Base-by-base conservation (phyloP, 2,329 filamentous ascomycete species). In the Alternaria angustiovoidea region DNA sequence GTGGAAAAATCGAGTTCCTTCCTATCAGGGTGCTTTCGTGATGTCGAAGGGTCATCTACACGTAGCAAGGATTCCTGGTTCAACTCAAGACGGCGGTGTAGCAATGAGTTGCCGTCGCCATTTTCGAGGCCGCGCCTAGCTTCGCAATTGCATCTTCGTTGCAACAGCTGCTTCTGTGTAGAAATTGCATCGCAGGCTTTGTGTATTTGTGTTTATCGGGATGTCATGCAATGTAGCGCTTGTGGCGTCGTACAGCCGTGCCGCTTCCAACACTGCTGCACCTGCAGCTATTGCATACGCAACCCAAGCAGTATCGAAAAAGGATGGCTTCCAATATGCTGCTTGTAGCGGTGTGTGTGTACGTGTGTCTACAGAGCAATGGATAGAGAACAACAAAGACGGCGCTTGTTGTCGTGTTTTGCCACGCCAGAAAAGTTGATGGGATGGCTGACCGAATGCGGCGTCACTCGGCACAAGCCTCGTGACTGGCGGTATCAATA, bases 401-500 rank as follows among this genome's bases (percentile, higher is more conserved):
- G 51, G 55, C 43, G 59, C 44, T 47, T 59, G 49, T 26, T 58
- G 54, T 39, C 16, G 36, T 48, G 28, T 57, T 49, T 57, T 44
- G 61, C 61, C 61, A 59, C 61, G 28, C 54, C 44, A 51, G 32
- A 46, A 49, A 51, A 54, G 30, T 26, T 34, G 36, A 51, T 20
- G 51, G 54, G 20, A 58, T 39, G 54, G 61, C 48, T n/a, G 22
- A 52, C 44, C 61, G 34, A 52, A 57, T 57, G 24, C 24, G 24
- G 24, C 24, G 24, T 26, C 24, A 26, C 24, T 26, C 24, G 24
- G 24, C 24, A 26, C 24, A 26, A 26, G 24, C 24, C 24, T 26
- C 24, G 24, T 26, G 24, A 30, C 60, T 52, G 61, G 54, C 61
- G 42, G 53, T 57, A 44, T 36, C 53, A 61, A 51, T 54, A 54